Evolutionary conservation across 148 eudicot genomes (phyloP).

Genomic region (Rhododendron griersonianum): DNA sequence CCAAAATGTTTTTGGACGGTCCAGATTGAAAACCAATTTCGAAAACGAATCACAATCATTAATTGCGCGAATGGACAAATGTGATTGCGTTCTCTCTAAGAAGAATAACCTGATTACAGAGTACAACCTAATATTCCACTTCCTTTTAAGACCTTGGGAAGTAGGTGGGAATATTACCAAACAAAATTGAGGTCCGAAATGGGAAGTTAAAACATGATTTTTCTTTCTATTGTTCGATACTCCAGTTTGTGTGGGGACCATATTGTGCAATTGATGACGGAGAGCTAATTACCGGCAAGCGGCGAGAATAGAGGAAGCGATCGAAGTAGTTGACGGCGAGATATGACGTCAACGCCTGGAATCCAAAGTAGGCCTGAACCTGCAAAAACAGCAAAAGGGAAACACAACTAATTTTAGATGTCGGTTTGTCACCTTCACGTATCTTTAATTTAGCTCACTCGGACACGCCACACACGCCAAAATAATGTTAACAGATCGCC

Average conservation of each 20-base stretch:
- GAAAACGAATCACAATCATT: too few species aligned
- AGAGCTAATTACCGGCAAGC: conserved; percentile 55
- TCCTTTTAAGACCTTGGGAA: neutral
- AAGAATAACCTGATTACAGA: neutral
- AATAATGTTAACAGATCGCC: neutral
- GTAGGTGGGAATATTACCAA: neutral
- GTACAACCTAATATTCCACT: neutral
- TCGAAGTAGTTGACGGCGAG: conserved; percentile 81
- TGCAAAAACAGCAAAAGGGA: conserved; percentile 20
- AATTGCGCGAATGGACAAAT: too few species aligned
- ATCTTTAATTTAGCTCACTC: neutral
- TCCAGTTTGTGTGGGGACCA: neutral
- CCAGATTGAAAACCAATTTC: too few species aligned
- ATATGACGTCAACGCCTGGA: conserved; percentile 75
- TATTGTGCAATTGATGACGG: neutral
- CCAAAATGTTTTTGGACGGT: too few species aligned
- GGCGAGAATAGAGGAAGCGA: conserved; percentile 63
- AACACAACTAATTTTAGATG: neutral
- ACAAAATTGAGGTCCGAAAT: neutral
- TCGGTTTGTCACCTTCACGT: neutral
- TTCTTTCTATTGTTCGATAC: neutral
- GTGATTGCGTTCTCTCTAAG: too few species aligned
- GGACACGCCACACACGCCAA: neutral
- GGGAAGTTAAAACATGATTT: neutral
- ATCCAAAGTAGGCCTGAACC: conserved; percentile 70